A percentile compares a stretch with the other conserved stretches of the same genome.
Conservation (phyloP, 164 flowering plant genomes). For the Berberis thunbergii region DNA sequence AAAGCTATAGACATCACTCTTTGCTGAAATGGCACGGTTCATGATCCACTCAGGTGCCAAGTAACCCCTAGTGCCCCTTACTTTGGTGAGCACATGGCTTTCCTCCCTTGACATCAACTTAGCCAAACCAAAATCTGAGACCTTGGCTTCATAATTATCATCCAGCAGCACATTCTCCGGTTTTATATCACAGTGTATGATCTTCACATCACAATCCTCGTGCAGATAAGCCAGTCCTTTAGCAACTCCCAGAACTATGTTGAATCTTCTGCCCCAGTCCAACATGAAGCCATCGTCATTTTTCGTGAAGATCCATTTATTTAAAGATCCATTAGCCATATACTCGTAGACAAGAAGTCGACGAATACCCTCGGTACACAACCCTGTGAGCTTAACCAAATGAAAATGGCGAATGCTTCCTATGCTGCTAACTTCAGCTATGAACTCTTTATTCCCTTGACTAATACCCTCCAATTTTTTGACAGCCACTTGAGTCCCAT, state of each 20-base stretch:
- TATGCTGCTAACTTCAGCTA: constrained; percentile 56
- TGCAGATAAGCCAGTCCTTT: constrained; percentile 53
- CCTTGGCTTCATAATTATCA: constrained; percentile 41
- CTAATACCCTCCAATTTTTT: constrained; percentile 53
- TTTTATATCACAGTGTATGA: constrained; percentile 58
- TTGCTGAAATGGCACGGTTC: constrained; percentile 54
- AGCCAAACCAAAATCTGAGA: constrained; percentile 59
- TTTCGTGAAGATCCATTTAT: constrained; percentile 44
- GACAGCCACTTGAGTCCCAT: constrained; percentile 46
- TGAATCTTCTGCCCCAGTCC: constrained; percentile 40
- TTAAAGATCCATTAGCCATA: constrained; percentile 52
- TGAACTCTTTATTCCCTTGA: constrained; percentile 57
- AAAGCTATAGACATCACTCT: constrained; percentile 59
- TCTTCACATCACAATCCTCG: constrained; percentile 47
- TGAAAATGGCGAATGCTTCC: constrained; percentile 55
- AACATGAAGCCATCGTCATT: constrained; percentile 7
- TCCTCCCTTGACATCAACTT: constrained; percentile 58
- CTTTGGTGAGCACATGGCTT: constrained; percentile 38
- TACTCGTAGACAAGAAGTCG: constrained; percentile 50
- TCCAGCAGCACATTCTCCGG: constrained; percentile 61
- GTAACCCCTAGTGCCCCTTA: constrained; percentile 62
- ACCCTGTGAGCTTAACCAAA: constrained; percentile 48
- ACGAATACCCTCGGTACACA: constrained; percentile 35
- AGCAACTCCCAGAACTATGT: constrained; percentile 41
- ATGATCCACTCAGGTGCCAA: constrained; percentile 65